These are phyloP conservation scores for Leishmania tropica DNA, from an alignment of 208 protist genomes.

Conservation along the genomic window DNA sequence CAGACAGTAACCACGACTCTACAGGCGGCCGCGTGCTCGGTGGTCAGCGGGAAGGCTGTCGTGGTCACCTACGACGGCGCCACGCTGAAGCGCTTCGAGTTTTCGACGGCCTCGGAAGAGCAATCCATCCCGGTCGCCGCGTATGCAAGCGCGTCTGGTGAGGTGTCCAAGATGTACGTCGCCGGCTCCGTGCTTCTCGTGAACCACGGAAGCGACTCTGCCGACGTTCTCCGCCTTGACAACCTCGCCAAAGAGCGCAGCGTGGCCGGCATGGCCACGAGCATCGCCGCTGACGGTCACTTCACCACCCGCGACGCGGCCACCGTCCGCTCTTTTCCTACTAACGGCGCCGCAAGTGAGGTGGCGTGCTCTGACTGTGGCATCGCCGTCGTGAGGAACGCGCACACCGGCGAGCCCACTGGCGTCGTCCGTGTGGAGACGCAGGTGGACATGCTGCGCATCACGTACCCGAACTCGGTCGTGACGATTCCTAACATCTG, in stretches of 20 bases:
- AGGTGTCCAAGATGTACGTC: slow-evolving; percentile 26
- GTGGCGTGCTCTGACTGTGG: slow-evolving; percentile 26
- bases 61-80: slow-evolving; percentile 36
- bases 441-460: slow-evolving; percentile 8
- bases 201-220: slow-evolving; percentile 5
- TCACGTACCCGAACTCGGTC: slow-evolving; percentile 23
- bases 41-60: slow-evolving; percentile 27
- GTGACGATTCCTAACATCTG: slow-evolving; percentile 13
- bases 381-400: slow-evolving; percentile 20
- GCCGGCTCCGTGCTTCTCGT: slow-evolving; percentile 22
- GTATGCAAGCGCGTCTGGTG: slow-evolving; percentile 1
- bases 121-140: slow-evolving; percentile 29
- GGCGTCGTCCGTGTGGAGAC: slow-evolving; percentile 34
- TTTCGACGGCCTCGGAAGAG: slow-evolving; percentile 40
- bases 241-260: slow-evolving; percentile 18
- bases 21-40: slow-evolving; percentile 39
- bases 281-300: slow-evolving; percentile 29
- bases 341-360: slow-evolving; percentile 7
- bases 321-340: slow-evolving; percentile 17
- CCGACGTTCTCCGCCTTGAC: slow-evolving; percentile 21
- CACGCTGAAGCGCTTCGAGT: slow-evolving; percentile 39
- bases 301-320: slow-evolving; percentile 30
- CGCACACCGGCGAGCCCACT: slow-evolving; percentile 13
- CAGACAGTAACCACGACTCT: slow-evolving; percentile 7
- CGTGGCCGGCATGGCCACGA: slow-evolving; percentile 25